These are phyloP conservation scores for Ogataea thermomethanolica DNA, from an alignment of 805 yeast genomes.

Conservation along the genomic window DNA sequence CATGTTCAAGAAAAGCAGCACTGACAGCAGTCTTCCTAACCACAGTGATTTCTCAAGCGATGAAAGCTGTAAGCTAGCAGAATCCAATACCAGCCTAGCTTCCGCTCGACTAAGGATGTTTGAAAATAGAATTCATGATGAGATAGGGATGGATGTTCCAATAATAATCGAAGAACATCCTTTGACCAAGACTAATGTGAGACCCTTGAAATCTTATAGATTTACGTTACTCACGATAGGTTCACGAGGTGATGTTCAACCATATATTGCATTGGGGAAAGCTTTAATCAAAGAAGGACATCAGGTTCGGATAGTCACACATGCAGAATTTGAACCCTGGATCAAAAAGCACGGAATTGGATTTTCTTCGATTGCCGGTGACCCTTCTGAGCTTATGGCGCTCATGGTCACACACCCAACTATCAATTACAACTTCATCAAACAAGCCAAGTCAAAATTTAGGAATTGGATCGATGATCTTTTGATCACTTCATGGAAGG, in stretches of 20 bases:
- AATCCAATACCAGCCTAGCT: conserved; percentile 34
- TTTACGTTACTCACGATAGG: conserved; percentile 85
- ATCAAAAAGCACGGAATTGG: conserved; percentile 60
- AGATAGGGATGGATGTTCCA: conserved; percentile 64
- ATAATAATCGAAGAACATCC: conserved; percentile 67
- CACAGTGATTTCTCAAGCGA: conserved; percentile 18
- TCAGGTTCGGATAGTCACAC: conserved; percentile 79
- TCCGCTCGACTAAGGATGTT: conserved; percentile 61
- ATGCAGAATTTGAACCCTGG: conserved; percentile 76
- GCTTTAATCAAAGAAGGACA: conserved; percentile 83
- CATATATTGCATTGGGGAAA: conserved; percentile 85
- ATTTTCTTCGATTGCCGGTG: conserved; percentile 80
- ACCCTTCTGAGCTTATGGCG: conserved; percentile 88
- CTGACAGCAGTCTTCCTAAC: conserved; percentile 9
- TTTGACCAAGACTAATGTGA: conserved; percentile 33
- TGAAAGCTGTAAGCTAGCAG: conserved; percentile 33
- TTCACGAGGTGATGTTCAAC: conserved; percentile 95
- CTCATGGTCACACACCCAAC: conserved; percentile 90
- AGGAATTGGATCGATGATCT: conserved; percentile 80
- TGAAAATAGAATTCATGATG: conserved; percentile 61
- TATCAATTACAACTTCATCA: conserved; percentile 74
- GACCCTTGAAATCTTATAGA: conserved; percentile 51
- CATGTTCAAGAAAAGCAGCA: conserved; percentile 27
- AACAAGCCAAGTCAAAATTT: conserved; percentile 79
- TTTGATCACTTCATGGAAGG: conserved; percentile 73